Conservation (phyloP, 2,329 filamentous ascomycete species). For the Lachnellula hyalina region DNA sequence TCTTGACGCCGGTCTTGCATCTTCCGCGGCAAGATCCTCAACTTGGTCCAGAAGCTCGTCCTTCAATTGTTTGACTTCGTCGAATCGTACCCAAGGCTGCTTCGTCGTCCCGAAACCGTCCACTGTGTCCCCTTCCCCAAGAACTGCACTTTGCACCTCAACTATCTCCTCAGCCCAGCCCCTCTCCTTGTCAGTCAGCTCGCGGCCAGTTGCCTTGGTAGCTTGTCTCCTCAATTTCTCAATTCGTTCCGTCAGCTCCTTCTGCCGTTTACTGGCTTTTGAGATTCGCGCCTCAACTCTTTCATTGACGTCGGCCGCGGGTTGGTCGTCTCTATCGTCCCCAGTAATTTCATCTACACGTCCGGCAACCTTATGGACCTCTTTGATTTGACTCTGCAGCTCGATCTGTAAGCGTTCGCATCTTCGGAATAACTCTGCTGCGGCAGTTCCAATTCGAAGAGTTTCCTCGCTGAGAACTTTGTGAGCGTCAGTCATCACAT, state of each 20-base stretch:
- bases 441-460: slow-evolving; percentile 60
- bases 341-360: slow-evolving; percentile 63
- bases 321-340: slow-evolving; percentile 48
- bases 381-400: slow-evolving; percentile 60
- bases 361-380: slow-evolving; percentile 59
- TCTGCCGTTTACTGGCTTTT: slow-evolving; percentile 50
- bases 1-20: slow-evolving; percentile 9
- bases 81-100: slow-evolving; percentile 51
- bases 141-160: slow-evolving; percentile 31
- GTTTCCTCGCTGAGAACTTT: slow-evolving; percentile 67
- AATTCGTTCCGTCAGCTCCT: slow-evolving; percentile 51
- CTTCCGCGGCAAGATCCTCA: slow-evolving; percentile 21
- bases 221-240: slow-evolving; percentile 52
- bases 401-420: slow-evolving; percentile 65
- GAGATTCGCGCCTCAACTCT: slow-evolving; percentile 55
- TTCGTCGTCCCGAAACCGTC: slow-evolving; percentile 28
- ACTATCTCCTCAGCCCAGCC: slow-evolving; percentile 55
- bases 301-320: slow-evolving; percentile 44
- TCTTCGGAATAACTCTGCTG: slow-evolving; percentile 66
- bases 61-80: slow-evolving; percentile 38
- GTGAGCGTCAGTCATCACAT: slow-evolving; percentile 68
- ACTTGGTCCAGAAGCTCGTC: slow-evolving; percentile 36
- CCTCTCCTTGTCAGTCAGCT: slow-evolving; percentile 58
- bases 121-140: slow-evolving; percentile 11
- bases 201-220: slow-evolving; percentile 41